A percentile compares a stretch with the other conserved stretches of the same genome.
These are phyloP conservation scores for Aspergillus asperescens DNA, from an alignment of 495 filamentous ascomycete genomes.

Conservation along the genomic window DNA sequence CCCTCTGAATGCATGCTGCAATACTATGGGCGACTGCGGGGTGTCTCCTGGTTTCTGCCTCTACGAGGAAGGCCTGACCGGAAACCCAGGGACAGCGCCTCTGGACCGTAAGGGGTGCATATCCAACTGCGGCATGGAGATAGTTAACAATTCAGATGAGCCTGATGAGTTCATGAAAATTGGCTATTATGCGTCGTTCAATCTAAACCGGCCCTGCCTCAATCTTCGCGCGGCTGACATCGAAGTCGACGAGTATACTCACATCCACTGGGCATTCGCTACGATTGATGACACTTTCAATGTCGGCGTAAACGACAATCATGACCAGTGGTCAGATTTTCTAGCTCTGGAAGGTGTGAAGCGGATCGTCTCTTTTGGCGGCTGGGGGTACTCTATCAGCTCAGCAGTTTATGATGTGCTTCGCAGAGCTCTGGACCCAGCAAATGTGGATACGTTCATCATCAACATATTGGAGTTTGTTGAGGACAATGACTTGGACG, in stretches of 20 bases:
- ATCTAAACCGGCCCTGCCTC: slow-evolving; percentile 21
- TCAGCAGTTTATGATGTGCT: slow-evolving; percentile 32
- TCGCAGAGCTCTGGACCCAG: slow-evolving; percentile 29
- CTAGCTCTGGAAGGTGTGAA: slow-evolving; percentile 20
- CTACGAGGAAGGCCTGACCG: slow-evolving; percentile 3
- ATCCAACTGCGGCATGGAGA: slow-evolving; percentile 8
- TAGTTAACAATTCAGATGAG: neutral
- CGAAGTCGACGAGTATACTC: slow-evolving; percentile 28
- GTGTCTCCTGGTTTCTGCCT: slow-evolving; percentile 8
- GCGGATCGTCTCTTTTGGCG: slow-evolving; percentile 43
- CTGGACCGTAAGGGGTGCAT: slow-evolving; percentile 7
- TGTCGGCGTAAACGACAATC: slow-evolving; percentile 21
- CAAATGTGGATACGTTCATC: slow-evolving; percentile 32
- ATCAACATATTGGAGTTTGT: slow-evolving; percentile 34
- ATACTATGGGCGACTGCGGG: slow-evolving; percentile 3
- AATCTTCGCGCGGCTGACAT: slow-evolving; percentile 10
- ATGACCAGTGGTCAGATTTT: slow-evolving; percentile 26
- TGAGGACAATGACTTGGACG: slow-evolving; percentile 29
- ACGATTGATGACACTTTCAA: slow-evolving; percentile 25
- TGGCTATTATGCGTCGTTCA: slow-evolving; percentile 11
- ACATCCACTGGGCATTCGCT: slow-evolving; percentile 44
- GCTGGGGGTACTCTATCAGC: slow-evolving; percentile 42
- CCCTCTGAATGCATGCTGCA: slow-evolving; percentile 11
- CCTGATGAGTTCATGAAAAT: slow-evolving; percentile 7
- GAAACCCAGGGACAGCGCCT: slow-evolving; percentile 12